Evolutionary conservation across 495 filamentous ascomycete species (phyloP), one percentile per base, ranked within the genome.

Genomic region (Aspergillus avenaceus): DNA sequence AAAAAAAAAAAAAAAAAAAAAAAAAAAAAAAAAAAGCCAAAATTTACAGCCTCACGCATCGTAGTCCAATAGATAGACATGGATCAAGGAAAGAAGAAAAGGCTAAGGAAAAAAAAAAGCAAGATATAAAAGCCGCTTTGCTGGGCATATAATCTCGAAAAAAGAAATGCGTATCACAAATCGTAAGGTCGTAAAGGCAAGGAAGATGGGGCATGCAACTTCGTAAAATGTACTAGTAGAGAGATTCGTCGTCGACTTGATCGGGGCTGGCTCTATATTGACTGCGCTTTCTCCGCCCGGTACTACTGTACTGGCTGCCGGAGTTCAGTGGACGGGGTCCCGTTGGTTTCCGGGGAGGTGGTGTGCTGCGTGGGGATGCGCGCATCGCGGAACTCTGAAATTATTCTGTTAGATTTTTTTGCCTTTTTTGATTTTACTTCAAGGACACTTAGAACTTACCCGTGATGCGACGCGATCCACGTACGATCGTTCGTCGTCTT

Each of bases 301-400:
- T 73, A 55, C 73, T 70, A 58, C 72, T 72, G 59, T 73, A 74
- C 19, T 66, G 55, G 47, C 72, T 74, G 53, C 65, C 64, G 44
- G 69, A 73, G 8, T 69, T 73, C 23, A 77, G 65, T 8, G 78
- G 78, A 40, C 78, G 73, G 38, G 78, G 78, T 8, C 78, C 78
- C 13, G 78, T 80, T 29, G 77, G 78, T 56, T 80, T 81, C 42
- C 78, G 75, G 21, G 60, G 52, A 28, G 76, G 75, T 5, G 75
- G 68, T n/a, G 59, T 63, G 40, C 55, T 60, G 38, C 61, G 59
- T 8, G 69, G 69, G 27, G 72, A 56, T 7, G 71, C 71, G 29
- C 65, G 69, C 51, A 75, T 68, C n/a, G 63, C 64, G 41, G 69
- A 74, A 57, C 60, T 64, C 67, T 71, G 47, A 12, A 31, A 49